phyloP scores from a whole-genome alignment of 2,329 filamentous ascomycete species.

The Hypoxylon sp. region DNA sequence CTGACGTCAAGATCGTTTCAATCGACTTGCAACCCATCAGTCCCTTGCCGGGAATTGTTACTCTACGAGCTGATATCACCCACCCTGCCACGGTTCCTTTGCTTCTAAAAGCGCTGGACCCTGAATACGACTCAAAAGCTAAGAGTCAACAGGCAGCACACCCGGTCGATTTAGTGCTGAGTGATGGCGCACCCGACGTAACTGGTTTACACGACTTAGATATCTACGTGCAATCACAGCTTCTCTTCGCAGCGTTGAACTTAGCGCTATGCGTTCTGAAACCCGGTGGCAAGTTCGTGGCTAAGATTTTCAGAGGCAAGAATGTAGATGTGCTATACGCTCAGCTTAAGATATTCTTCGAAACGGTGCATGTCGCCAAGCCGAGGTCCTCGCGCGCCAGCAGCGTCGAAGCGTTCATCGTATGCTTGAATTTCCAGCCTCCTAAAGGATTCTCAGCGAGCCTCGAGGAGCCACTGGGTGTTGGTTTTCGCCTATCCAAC shows the following conservation, averaged over 20 bases:
- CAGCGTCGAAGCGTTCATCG: slow-evolving; percentile 96
- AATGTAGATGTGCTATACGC: slow-evolving; percentile 97
- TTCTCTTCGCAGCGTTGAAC: slow-evolving; percentile 94
- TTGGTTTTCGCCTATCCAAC: slow-evolving; percentile 68
- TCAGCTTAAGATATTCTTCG: slow-evolving; percentile 93
- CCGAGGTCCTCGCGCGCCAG: slow-evolving; percentile 95
- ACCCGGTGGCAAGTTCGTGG: slow-evolving; percentile 95
- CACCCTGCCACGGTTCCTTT: slow-evolving; percentile 95
- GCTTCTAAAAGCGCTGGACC: slow-evolving; percentile 86
- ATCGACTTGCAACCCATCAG: slow-evolving; percentile 98
- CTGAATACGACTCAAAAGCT: slow-evolving; percentile 70
- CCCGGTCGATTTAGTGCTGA: slow-evolving; percentile 93
- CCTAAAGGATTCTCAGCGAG: slow-evolving; percentile 82
- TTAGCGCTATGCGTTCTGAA: slow-evolving; percentile 92
- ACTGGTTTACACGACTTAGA: slow-evolving; percentile 97
- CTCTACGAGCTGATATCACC: slow-evolving; percentile 94
- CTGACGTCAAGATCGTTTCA: slow-evolving; percentile 92
- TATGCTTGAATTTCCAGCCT: slow-evolving; percentile 90
- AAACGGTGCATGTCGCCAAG: slow-evolving; percentile 90
- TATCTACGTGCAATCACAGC: slow-evolving; percentile 96
- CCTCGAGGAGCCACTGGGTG: slow-evolving; percentile 80
- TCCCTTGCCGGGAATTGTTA: slow-evolving; percentile 91
- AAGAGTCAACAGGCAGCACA: slow-evolving; percentile 72
- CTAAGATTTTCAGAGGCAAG: slow-evolving; percentile 95
- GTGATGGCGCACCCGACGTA: slow-evolving; percentile 95